phyloP scores from a whole-genome alignment of 176 grass and related monocot species.

The Oryza coarctata region DNA sequence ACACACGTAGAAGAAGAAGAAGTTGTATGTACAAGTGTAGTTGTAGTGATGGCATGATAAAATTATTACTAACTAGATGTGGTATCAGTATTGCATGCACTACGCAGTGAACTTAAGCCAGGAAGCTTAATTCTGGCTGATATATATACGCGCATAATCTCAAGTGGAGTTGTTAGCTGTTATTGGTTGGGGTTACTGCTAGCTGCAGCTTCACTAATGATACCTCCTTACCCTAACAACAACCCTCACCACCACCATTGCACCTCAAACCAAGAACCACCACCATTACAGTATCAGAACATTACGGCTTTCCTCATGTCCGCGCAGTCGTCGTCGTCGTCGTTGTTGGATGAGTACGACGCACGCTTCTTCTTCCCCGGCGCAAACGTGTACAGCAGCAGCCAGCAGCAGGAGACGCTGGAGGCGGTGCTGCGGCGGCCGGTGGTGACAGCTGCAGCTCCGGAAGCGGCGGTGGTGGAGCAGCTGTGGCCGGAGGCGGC shows the following conservation, averaged over 20 bases:
- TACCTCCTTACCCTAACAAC: not conserved
- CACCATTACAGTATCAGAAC: constrained; percentile 29
- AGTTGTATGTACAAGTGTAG: too few species aligned
- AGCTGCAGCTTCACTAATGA: not conserved
- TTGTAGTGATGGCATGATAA: too few species aligned
- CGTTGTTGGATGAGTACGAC: constrained; percentile 22
- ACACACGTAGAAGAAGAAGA: too few species aligned
- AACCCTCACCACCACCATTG: not conserved
- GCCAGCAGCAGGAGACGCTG: constrained; percentile 25
- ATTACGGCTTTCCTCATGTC: constrained; percentile 35
- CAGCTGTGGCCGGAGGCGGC: not conserved
- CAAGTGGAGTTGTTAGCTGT: not conserved
- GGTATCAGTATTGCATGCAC: not conserved
- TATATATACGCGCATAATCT: not conserved
- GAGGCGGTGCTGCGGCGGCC: constrained; percentile 46
- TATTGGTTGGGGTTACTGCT: not conserved
- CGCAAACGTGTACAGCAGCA: constrained; percentile 25
- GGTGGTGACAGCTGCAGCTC: too few species aligned
- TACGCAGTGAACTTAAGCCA: not conserved
- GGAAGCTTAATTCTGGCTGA: not conserved
- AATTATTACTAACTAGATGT: too few species aligned
- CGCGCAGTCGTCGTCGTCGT: not conserved
- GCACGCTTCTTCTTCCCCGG: constrained; percentile 22
- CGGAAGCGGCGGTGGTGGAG: too few species aligned
- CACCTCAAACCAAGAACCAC: constrained; percentile 12